Conservation (phyloP, 805 yeast genomes). For the Hanseniaspora pseudoguilliermondii region DNA sequence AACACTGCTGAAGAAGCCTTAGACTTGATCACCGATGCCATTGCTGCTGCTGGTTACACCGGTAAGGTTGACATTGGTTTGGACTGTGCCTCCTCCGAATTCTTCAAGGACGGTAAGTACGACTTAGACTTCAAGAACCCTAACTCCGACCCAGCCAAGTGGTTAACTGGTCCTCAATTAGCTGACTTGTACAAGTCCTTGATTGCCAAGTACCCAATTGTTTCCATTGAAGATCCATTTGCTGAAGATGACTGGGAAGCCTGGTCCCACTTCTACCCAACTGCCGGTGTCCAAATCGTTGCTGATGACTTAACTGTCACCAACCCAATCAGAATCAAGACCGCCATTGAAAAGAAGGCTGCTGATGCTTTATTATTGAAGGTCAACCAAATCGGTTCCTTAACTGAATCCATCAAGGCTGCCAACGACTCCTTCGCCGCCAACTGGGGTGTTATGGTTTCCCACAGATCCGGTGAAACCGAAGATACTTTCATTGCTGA, state of each 20-base stretch:
- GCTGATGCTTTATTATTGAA: slow-evolving; percentile 89
- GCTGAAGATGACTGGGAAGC: slow-evolving; percentile 99
- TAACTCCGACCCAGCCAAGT: slow-evolving; percentile 74
- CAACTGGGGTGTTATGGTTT: slow-evolving; percentile 99
- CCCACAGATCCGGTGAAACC: slow-evolving; percentile 99
- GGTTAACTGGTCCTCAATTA: slow-evolving; percentile 81
- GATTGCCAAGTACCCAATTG: slow-evolving; percentile 87
- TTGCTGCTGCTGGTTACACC: slow-evolving; percentile 87
- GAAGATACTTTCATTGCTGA: slow-evolving; percentile 98
- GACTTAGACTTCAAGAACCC: slow-evolving; percentile 99
- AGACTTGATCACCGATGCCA: slow-evolving; percentile 82
- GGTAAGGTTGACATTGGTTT: slow-evolving; percentile 86
- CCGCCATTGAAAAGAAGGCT: slow-evolving; percentile 92
- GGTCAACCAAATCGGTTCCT: slow-evolving; percentile 98
- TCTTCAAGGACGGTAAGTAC: slow-evolving; percentile 92
- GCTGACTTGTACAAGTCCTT: slow-evolving; percentile 72
- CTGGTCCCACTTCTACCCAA: slow-evolving; percentile 78
- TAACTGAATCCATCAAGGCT: slow-evolving; percentile 92
- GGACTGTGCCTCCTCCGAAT: slow-evolving; percentile 96
- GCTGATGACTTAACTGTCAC: slow-evolving; percentile 98
- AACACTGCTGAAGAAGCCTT: slow-evolving; percentile 93
- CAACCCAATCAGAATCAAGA: slow-evolving; percentile 87
- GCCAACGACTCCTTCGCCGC: slow-evolving; percentile 91
- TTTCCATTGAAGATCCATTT: slow-evolving; percentile 96
- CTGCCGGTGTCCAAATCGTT: slow-evolving; percentile 74